Percentiles rank a stretch among this genome's conserved stretches.
Evolutionary conservation across 805 yeast species (phyloP).

Genomic region (Diddensiella caesifluorescens): DNA sequence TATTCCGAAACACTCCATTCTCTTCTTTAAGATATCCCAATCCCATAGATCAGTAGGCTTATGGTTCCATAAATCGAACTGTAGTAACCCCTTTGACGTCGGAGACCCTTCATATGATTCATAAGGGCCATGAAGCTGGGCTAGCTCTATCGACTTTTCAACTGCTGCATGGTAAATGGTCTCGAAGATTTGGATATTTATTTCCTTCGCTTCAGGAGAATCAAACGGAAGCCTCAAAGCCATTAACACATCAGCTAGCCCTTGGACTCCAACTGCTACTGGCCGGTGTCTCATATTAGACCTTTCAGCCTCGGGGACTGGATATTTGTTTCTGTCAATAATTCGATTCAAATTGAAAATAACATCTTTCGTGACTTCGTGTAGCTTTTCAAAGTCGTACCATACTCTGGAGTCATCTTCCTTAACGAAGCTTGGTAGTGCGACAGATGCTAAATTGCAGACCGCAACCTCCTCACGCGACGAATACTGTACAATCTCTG

Average conservation of each 20-base stretch:
- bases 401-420: constrained; percentile 42
- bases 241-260: constrained; percentile 86
- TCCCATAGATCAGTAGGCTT: constrained; percentile 81
- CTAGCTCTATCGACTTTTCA: constrained; percentile 81
- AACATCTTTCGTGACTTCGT: constrained; percentile 69
- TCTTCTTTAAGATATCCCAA: constrained; percentile 67
- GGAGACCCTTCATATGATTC: constrained; percentile 80
- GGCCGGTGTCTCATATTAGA: constrained; percentile 88
- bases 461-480: constrained; percentile 92
- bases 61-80: constrained; percentile 81
- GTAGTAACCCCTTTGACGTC: constrained; percentile 76
- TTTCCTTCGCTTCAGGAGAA: constrained; percentile 64
- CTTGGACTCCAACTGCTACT: constrained; percentile 97
- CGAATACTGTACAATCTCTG: constrained; percentile 90
- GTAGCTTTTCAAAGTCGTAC: constrained; percentile 72
- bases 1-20: constrained; percentile 59
- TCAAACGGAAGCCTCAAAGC: constrained; percentile 80
- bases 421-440: constrained; percentile 72
- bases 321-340: constrained; percentile 82
- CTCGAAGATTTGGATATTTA: constrained; percentile 85
- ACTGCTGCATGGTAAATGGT: constrained; percentile 92
- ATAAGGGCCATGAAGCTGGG: constrained; percentile 63
- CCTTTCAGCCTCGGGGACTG: constrained; percentile 65
- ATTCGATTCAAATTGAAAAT: constrained; percentile 73
- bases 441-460: constrained; percentile 88